These are phyloP conservation scores for Graphilbum sp. DNA, from an alignment of 2,329 filamentous ascomycete genomes.

Conservation along the genomic window DNA sequence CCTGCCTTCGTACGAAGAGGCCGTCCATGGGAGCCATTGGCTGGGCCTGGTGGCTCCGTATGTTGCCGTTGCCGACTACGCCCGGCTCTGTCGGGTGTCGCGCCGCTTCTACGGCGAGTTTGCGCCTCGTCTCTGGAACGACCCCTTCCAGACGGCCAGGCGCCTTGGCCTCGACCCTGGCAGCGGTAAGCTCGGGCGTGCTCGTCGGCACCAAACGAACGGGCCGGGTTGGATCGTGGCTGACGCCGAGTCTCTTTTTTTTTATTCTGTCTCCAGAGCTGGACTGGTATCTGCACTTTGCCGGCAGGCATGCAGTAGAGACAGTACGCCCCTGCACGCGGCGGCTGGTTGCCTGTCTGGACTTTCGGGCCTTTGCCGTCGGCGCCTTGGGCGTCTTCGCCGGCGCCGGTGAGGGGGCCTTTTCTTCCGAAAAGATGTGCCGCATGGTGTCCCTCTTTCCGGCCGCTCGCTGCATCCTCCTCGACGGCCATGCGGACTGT, in stretches of 20 bases:
- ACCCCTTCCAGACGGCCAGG: conserved; percentile 25
- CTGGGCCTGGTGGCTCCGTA: conserved; percentile 29
- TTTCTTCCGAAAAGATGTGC: conserved; percentile 24
- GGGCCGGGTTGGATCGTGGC: too few relatives aligned
- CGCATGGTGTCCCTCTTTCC: conserved; percentile 24
- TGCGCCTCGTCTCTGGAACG: conserved; percentile 34
- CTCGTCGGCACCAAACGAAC: too few relatives aligned
- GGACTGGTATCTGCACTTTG: conserved; percentile 31
- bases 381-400: conserved; percentile 24
- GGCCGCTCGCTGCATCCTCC: conserved; percentile 26
- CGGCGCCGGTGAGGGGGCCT: conserved; percentile 19
- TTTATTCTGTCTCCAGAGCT: conserved; percentile 22
- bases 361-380: conserved; percentile 26
- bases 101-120: conserved; percentile 30
- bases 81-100: conserved; percentile 31
- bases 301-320: conserved; percentile 20
- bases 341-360: conserved; percentile 27
- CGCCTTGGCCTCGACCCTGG: conserved; percentile 24
- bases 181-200: conserved; percentile 12
- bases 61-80: conserved; percentile 23
- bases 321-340: conserved; percentile 22
- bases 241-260: too few relatives aligned
- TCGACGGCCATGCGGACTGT: conserved; percentile 29
- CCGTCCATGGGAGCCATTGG: conserved; percentile 30
- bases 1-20: conserved; percentile 38